These are phyloP conservation scores for Solanum raphanifolium DNA, from an alignment of 257 asterid genomes.

Conservation along the genomic window DNA sequence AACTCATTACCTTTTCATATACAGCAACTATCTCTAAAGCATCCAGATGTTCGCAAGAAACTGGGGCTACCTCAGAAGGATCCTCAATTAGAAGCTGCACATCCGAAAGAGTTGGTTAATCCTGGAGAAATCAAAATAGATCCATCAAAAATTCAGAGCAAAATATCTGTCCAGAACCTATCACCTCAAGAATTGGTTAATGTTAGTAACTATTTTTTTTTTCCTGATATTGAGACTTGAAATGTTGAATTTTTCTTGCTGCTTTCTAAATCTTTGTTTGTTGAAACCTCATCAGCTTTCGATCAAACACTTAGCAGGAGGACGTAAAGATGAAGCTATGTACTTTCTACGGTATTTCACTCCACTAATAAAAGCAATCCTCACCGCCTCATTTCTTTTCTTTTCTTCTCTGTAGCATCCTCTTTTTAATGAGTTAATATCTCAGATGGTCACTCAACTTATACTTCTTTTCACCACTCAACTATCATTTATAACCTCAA, in stretches of 20 bases:
- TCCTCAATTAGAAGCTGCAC: conserved; percentile 21
- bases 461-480: too few relatives aligned
- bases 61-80: conserved; percentile 61
- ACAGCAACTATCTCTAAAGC: conserved; percentile 63
- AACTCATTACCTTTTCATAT: conserved; percentile 1
- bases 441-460: too few relatives aligned
- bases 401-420: neutral
- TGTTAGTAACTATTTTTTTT: conserved; percentile 33
- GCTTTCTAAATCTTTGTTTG: neutral
- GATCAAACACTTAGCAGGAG: neutral
- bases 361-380: neutral
- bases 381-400: neutral
- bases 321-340: conserved; percentile 3
- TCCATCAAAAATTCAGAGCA: conserved; percentile 34
- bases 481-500: too few relatives aligned
- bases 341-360: neutral
- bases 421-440: neutral
- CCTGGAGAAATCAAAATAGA: conserved; percentile 16
- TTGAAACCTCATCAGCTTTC: conserved; percentile 1
- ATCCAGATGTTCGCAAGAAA: conserved; percentile 48
- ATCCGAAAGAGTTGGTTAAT: conserved; percentile 19
- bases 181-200: conserved; percentile 59
- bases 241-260: neutral
- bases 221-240: neutral
- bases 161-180: conserved; percentile 35